These are phyloP conservation scores for Phylloporus arenicola DNA, from an alignment of 768 basidiomycete genomes.

Conservation along the genomic window DNA sequence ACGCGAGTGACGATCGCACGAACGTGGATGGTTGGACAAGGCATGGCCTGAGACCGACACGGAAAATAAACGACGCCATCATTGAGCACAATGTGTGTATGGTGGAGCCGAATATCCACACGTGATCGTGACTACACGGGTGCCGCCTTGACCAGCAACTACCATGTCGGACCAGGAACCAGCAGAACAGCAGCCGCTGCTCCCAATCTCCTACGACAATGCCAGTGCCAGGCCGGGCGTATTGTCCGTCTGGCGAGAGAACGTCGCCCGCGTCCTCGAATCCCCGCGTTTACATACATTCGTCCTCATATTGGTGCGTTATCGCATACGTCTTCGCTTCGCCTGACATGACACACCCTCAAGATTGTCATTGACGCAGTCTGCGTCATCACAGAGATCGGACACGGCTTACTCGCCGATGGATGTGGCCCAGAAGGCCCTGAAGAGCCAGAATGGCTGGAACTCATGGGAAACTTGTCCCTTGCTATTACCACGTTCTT, in stretches of 20 bases:
- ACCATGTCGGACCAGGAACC: conserved; percentile 32
- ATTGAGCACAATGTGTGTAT: neutral
- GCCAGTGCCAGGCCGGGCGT: conserved; percentile 5
- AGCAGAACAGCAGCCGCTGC: conserved; percentile 48
- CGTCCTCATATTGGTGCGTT: conserved; percentile 54
- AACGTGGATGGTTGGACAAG: conserved; percentile 2
- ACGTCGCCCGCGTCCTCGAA: conserved; percentile 47
- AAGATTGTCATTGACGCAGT: conserved; percentile 60
- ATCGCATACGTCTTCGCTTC: conserved; percentile 18
- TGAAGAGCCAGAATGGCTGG: conserved; percentile 56
- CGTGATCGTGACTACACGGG: conserved; percentile 22
- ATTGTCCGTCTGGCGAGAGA: conserved; percentile 25
- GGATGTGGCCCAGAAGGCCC: conserved; percentile 41
- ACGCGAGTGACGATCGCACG: neutral
- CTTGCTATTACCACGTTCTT: conserved; percentile 67
- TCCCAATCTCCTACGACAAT: conserved; percentile 28
- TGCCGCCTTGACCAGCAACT: conserved; percentile 18
- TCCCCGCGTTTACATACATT: conserved; percentile 47
- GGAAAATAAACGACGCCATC: conserved; percentile 16
- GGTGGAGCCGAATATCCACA: conserved; percentile 1
- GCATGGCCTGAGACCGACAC: conserved; percentile 16
- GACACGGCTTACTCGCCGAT: conserved; percentile 57
- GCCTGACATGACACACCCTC: conserved; percentile 7
- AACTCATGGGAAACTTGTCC: conserved; percentile 56
- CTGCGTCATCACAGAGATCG: conserved; percentile 70